Evolutionary conservation across 2,329 filamentous ascomycete genomes (phyloP).

Genomic region (Drechslera avenae): DNA sequence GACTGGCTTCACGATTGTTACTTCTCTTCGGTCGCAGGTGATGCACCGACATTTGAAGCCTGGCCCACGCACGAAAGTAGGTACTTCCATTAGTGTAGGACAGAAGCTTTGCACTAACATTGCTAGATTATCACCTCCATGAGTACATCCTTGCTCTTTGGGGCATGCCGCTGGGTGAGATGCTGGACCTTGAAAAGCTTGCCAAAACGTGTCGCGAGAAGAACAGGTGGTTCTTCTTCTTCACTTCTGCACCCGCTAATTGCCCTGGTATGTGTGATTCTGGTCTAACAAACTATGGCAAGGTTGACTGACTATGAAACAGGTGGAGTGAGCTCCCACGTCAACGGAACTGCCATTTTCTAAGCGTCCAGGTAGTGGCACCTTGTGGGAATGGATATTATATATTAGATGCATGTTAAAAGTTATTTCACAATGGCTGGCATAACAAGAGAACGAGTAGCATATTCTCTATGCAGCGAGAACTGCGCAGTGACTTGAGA

Average conservation of each 20-base stretch:
- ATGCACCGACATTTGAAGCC: slow-evolving; percentile 67
- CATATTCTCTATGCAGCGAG: too few relatives aligned
- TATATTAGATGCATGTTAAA: too few relatives aligned
- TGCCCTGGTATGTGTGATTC: slow-evolving; percentile 53
- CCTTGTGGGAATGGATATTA: not conserved
- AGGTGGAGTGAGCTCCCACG: slow-evolving; percentile 51
- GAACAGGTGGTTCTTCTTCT: slow-evolving; percentile 65
- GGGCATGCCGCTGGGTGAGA: slow-evolving; percentile 51
- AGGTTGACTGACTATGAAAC: slow-evolving; percentile 8
- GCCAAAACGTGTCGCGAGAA: slow-evolving; percentile 61
- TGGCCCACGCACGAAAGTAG: slow-evolving; percentile 59
- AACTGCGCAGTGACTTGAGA: too few relatives aligned
- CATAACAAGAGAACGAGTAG: too few relatives aligned
- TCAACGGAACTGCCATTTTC: slow-evolving; percentile 51
- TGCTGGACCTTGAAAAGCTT: slow-evolving; percentile 57
- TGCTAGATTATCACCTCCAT: slow-evolving; percentile 40
- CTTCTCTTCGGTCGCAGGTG: slow-evolving; percentile 69
- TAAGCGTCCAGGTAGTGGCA: not conserved
- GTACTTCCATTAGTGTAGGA: not conserved
- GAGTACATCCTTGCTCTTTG: slow-evolving; percentile 48
- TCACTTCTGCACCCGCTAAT: slow-evolving; percentile 65
- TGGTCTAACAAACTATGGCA: not conserved
- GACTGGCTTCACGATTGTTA: slow-evolving; percentile 73
- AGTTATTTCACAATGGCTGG: too few relatives aligned
- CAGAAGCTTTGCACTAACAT: slow-evolving; percentile 6